Evolutionary conservation across 192 early-diverging fungal genomes (phyloP), one percentile per base, ranked within the genome.

Genomic region (Linnemannia zychae): DNA sequence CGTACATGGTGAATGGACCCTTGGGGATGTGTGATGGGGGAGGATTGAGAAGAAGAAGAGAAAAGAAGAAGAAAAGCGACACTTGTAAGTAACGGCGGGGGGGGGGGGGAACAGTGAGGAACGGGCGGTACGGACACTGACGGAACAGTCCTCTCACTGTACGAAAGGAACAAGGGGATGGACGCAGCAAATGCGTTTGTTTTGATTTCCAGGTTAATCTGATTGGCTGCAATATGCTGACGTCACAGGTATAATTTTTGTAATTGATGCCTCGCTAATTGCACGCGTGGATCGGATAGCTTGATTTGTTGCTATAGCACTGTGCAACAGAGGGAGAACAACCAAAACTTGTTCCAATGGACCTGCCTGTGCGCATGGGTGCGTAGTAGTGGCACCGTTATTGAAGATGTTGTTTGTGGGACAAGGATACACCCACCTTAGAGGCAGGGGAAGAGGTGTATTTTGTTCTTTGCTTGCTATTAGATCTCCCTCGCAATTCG

Each of bases 1-100:
- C 75, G 74, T 77, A 76, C 74, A 77, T 76, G 75, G 57, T 18
- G 71, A 68, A 60, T 34, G 71, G 74, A 70, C 78, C 71, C 70
- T 67, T 71, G 38, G 50, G 66, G 49, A 75, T 66, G 67, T 53
- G 65, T 75, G 52, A 34, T 52, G 66, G 71, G 44, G 44, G 47
- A 74, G 49, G 69, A 79, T n/a, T 44, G 36, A 36, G 71, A 73
- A 75, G 31, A 76, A 65, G 65, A 67, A 82, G 37, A 76, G 33
- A 73, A 28, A 50, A 48, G 24, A 57, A 50, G 60, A 72, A 36
- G 11, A 36, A 37, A 33, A 53, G 9, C 20, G 71, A 33, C 46
- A 73, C 46, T 47, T 71, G 70, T 71, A 47, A 47, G 68, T 46
- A 71, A 40, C 24, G 36, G 20, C 9, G 38, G 68, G 38, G 15